These are phyloP conservation scores for Craspedostauros australis DNA, from an alignment of 108 stramenopile genomes.

Conservation along the genomic window DNA sequence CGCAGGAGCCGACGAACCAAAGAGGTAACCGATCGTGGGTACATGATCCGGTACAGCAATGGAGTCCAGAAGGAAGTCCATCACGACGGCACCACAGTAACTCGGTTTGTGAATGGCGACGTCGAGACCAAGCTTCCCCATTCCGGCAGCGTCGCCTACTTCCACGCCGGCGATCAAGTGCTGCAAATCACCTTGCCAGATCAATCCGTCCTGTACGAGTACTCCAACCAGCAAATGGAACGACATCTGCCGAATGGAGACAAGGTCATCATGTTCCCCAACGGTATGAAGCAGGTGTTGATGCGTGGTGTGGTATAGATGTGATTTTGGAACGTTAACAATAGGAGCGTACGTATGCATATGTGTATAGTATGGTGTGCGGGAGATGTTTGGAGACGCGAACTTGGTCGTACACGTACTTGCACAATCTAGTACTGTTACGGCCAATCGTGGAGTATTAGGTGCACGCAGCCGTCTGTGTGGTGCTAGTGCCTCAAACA, in stretches of 20 bases:
- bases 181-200: slow-evolving; percentile 35
- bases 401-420: too few relatives aligned
- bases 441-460: too few relatives aligned
- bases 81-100: slow-evolving; percentile 50
- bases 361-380: too few relatives aligned
- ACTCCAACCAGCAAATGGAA: slow-evolving; percentile 46
- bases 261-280: slow-evolving; percentile 34
- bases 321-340: too few relatives aligned
- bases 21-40: slow-evolving; percentile 24
- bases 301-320: too few relatives aligned
- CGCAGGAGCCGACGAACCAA: too few relatives aligned
- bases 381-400: too few relatives aligned
- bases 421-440: too few relatives aligned
- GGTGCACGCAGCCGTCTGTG: too few relatives aligned
- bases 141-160: slow-evolving; percentile 21
- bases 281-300: too few relatives aligned
- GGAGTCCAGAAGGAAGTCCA: slow-evolving; percentile 50
- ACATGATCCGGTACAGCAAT: slow-evolving; percentile 41
- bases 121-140: slow-evolving; percentile 36
- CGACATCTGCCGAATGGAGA: slow-evolving; percentile 39
- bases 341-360: too few relatives aligned
- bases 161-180: slow-evolving; percentile 21
- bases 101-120: slow-evolving; percentile 77
- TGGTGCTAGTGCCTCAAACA: too few relatives aligned
- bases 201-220: slow-evolving; percentile 39